Conservation (phyloP, 495 filamentous ascomycete genomes). For the Lepraria neglecta region DNA sequence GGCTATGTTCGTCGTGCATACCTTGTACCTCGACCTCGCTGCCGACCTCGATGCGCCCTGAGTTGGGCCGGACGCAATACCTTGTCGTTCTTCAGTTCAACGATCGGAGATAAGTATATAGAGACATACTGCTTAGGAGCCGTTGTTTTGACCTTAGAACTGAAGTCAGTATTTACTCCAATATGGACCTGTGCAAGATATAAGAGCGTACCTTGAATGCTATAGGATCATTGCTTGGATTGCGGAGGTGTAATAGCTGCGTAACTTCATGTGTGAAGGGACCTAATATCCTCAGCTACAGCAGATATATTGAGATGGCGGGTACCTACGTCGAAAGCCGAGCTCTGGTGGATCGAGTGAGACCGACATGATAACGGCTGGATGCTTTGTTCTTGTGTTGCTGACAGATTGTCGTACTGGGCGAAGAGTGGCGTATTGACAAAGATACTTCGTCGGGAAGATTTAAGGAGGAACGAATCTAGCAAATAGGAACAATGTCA, state of each 20-base stretch:
- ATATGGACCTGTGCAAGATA: neutral
- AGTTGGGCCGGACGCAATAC: slow-evolving; percentile 97
- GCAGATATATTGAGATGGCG: neutral
- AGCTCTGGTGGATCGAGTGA: slow-evolving; percentile 88
- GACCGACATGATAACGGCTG: slow-evolving; percentile 67
- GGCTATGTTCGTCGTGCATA: slow-evolving; percentile 38
- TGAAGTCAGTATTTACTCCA: slow-evolving; percentile 7
- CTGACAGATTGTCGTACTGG: neutral
- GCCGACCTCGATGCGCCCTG: slow-evolving; percentile 85
- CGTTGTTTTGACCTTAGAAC: slow-evolving; percentile 86
- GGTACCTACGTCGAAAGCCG: slow-evolving; percentile 76
- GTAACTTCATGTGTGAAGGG: slow-evolving; percentile 89
- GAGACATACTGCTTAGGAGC: slow-evolving; percentile 90
- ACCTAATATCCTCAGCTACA: slow-evolving; percentile 47
- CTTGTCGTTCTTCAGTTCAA: slow-evolving; percentile 44
- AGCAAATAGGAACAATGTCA: neutral
- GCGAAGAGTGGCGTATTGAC: too few species aligned
- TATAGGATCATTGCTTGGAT: slow-evolving; percentile 69
- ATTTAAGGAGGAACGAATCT: neutral
- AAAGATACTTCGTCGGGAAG: neutral
- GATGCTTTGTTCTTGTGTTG: neutral
- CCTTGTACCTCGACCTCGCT: slow-evolving; percentile 87
- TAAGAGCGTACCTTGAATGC: slow-evolving; percentile 79
- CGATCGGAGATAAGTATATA: slow-evolving; percentile 14
- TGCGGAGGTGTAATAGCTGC: slow-evolving; percentile 72